Percentiles rank a stretch among this genome's conserved stretches.
These are phyloP conservation scores for Naegleria lovaniensis DNA, from an alignment of 208 protist genomes.

Conservation along the genomic window DNA sequence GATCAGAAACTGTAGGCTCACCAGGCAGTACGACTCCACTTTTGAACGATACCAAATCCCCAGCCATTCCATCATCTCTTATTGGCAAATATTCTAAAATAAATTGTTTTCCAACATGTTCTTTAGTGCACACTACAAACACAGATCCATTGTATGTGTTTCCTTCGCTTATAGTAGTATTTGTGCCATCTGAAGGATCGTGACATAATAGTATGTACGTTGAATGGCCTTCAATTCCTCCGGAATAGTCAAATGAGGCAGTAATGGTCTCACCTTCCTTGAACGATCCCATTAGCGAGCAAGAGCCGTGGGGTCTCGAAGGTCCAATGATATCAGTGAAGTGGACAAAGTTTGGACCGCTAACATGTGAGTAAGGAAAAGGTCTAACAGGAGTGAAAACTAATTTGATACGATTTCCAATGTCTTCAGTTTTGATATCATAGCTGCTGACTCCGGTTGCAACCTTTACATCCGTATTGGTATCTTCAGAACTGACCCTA, in stretches of 20 bases:
- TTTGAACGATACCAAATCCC: not conserved
- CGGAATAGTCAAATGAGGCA: not conserved
- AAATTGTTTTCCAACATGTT: not conserved
- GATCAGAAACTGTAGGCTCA: not conserved
- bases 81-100: not conserved
- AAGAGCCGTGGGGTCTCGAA: not conserved
- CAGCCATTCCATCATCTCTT: conserved; percentile 1
- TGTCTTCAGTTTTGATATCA: not conserved
- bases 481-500: not conserved
- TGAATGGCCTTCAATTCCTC: not conserved
- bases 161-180: not conserved
- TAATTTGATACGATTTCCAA: not conserved
- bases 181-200: not conserved
- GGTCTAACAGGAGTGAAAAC: not conserved
- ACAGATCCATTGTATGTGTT: not conserved
- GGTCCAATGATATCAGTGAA: not conserved
- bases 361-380: not conserved
- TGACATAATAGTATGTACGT: not conserved
- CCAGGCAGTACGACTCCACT: not conserved
- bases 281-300: not conserved
- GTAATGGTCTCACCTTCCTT: not conserved
- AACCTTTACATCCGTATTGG: not conserved
- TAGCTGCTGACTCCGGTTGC: not conserved
- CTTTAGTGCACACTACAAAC: not conserved
- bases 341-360: not conserved